phyloP scores from a whole-genome alignment of 192 early-diverging fungal genomes.

The Coemansia sp. region DNA sequence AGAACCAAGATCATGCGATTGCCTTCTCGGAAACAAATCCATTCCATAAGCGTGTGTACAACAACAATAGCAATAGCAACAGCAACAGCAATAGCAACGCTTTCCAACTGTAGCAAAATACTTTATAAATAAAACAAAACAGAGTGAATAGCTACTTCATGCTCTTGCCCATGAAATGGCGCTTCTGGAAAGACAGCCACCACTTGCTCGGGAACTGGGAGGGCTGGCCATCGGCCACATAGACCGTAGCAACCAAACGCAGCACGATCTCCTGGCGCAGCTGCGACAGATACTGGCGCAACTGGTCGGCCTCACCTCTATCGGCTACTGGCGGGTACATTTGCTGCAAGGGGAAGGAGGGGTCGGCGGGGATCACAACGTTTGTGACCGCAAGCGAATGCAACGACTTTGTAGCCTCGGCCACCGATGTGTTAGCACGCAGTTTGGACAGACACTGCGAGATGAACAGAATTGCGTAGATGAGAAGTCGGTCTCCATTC shows the following conservation, averaged over 20 bases:
- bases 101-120: neutral
- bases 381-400: slow-evolving; percentile 84
- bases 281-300: slow-evolving; percentile 87
- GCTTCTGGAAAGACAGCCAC: slow-evolving; percentile 99
- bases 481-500: slow-evolving; percentile 85
- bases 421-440: slow-evolving; percentile 58
- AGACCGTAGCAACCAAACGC: slow-evolving; percentile 76
- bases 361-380: slow-evolving; percentile 93
- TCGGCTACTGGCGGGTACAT: slow-evolving; percentile 75
- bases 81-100: neutral
- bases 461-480: slow-evolving; percentile 93
- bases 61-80: neutral
- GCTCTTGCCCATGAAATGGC: slow-evolving; percentile 95
- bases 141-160: slow-evolving; percentile 44
- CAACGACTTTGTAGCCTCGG: slow-evolving; percentile 79
- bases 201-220: slow-evolving; percentile 85
- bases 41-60: slow-evolving; percentile 4
- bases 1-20: neutral
- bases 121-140: neutral
- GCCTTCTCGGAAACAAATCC: slow-evolving; percentile 9
- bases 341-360: slow-evolving; percentile 87
- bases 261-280: slow-evolving; percentile 84
- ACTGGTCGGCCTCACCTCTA: slow-evolving; percentile 72
- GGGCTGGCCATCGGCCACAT: slow-evolving; percentile 59
- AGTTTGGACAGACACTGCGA: slow-evolving; percentile 78